These are phyloP conservation scores for Claviceps sorghi DNA, from an alignment of 2,329 filamentous ascomycete genomes.

Conservation along the genomic window DNA sequence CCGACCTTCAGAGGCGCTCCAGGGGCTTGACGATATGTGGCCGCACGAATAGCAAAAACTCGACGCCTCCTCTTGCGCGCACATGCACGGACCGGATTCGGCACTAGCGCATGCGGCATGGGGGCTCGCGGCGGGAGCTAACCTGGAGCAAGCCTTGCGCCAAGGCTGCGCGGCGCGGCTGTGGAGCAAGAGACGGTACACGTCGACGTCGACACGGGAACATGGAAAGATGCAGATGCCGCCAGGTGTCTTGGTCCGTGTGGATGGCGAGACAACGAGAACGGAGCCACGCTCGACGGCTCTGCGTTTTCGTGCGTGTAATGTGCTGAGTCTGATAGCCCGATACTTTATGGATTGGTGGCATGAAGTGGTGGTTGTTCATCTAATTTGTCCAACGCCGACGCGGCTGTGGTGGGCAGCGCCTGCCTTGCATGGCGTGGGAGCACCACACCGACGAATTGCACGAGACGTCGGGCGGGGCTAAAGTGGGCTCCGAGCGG, in stretches of 20 bases:
- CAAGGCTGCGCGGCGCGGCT: background rate
- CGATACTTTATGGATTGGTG: too few species aligned
- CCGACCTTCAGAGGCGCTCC: slow-evolving; percentile 3
- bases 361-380: too few species aligned
- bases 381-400: background rate
- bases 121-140: background rate
- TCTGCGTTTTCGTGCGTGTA: too few species aligned
- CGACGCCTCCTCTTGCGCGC: too few species aligned
- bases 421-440: too few species aligned
- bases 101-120: slow-evolving; percentile 4
- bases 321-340: slow-evolving; percentile 1
- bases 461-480: background rate
- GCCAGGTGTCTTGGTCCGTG: background rate
- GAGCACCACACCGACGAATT: background rate
- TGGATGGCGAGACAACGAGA: background rate
- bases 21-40: background rate
- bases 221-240: background rate
- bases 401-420: background rate
- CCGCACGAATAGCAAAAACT: too few species aligned
- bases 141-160: background rate
- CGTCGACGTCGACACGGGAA: background rate
- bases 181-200: background rate
- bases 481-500: background rate
- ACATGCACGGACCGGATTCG: slow-evolving; percentile 3
- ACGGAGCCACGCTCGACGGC: too few species aligned